phyloP scores from a whole-genome alignment of 306 rosid species.

The Vigna unguiculata region DNA sequence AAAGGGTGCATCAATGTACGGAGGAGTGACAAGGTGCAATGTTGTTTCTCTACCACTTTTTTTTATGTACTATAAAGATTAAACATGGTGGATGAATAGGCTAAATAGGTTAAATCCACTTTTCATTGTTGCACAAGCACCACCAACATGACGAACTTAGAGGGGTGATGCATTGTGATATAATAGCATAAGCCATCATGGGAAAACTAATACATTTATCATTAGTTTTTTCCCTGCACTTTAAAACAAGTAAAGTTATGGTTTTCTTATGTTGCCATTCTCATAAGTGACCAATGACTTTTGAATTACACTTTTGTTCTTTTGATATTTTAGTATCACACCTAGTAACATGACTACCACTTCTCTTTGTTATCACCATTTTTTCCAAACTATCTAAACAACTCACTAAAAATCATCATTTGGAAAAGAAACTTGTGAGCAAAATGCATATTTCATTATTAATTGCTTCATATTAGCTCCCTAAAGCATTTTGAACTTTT shows the following conservation, averaged over 20 bases:
- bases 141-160: slow-evolving; percentile 98
- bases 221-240: slow-evolving; percentile 13
- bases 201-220: no score
- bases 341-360: not conserved
- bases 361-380: not conserved
- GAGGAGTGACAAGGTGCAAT: slow-evolving; percentile 91
- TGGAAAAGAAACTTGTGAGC: slow-evolving; percentile 22
- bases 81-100: not conserved
- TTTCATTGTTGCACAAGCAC: slow-evolving; percentile 60
- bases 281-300: not conserved
- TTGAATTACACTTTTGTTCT: slow-evolving; percentile 9
- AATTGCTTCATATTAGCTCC: not conserved
- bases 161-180: no score
- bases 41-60: not conserved
- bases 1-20: slow-evolving; percentile 91
- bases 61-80: not conserved
- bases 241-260: slow-evolving; percentile 11
- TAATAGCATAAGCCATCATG: no score
- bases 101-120: not conserved
- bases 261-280: slow-evolving; percentile 19
- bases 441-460: slow-evolving; percentile 34
- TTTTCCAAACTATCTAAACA: not conserved
- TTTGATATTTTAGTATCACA: slow-evolving; percentile 11
- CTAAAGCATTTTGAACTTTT: slow-evolving; percentile 26
- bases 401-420: slow-evolving; percentile 22